Percentiles rank a stretch among this genome's conserved stretches.
These are phyloP conservation scores for Apostasia shenzhenica DNA, from an alignment of 106 monocot species.

Conservation along the genomic window DNA sequence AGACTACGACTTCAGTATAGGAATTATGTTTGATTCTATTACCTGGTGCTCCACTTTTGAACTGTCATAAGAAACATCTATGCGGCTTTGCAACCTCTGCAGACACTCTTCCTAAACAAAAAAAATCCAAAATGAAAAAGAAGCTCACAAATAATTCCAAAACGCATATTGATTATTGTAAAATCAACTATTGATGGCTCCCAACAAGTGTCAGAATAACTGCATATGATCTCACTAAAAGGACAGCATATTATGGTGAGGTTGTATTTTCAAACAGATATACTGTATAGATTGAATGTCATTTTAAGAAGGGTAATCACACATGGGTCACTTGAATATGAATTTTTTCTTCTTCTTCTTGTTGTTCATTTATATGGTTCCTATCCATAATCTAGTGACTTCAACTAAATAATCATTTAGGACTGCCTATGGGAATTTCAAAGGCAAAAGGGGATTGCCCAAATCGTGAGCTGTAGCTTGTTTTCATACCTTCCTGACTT, in stretches of 20 bases:
- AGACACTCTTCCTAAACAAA: conserved; percentile 63
- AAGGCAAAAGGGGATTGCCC: too few species aligned
- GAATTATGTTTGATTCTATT: conserved; percentile 9
- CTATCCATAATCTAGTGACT: too few species aligned
- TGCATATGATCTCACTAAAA: not conserved
- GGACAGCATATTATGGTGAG: not conserved
- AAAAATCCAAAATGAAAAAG: conserved; percentile 9
- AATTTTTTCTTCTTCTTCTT: too few species aligned
- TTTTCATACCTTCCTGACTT: too few species aligned
- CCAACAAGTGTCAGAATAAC: not conserved
- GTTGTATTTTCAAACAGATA: not conserved
- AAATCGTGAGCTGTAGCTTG: too few species aligned
- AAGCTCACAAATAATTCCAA: not conserved
- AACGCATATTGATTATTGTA: not conserved
- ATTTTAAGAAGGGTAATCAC: too few species aligned
- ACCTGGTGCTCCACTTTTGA: conserved; percentile 86
- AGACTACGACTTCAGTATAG: not conserved
- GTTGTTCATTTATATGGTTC: too few species aligned
- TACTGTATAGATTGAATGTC: not conserved
- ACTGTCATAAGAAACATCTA: conserved; percentile 77
- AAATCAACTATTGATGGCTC: not conserved
- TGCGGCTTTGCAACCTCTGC: conserved; percentile 60
- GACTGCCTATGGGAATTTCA: too few species aligned
- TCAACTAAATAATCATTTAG: too few species aligned
- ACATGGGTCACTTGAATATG: too few species aligned